A percentile compares a stretch with the other conserved stretches of the same genome.
phyloP scores from a whole-genome alignment of 257 asterid genomes.

The Paraleonurus japonicus region DNA sequence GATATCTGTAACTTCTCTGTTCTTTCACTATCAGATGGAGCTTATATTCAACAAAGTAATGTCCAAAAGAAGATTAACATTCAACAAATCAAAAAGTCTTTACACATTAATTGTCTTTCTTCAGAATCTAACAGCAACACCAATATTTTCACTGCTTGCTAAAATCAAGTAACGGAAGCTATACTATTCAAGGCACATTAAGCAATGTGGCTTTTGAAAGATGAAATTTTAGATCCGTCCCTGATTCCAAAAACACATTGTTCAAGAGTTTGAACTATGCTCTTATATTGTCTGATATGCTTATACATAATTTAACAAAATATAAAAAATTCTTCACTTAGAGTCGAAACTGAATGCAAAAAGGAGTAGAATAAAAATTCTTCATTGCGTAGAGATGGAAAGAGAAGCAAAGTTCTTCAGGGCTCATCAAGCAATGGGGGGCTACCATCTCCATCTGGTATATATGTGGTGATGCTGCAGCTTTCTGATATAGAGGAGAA shows the following conservation, averaged over 20 bases:
- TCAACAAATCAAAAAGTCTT: not conserved
- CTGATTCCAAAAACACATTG: too few species aligned
- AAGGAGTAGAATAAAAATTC: too few species aligned
- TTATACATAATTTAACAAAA: too few species aligned
- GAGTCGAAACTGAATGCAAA: too few species aligned
- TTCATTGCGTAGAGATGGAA: too few species aligned
- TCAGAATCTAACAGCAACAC: not conserved
- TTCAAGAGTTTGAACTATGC: too few species aligned
- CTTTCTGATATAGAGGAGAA: conserved; percentile 21
- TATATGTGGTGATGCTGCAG: not conserved
- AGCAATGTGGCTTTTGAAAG: too few species aligned
- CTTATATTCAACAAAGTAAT: not conserved
- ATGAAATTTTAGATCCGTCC: too few species aligned
- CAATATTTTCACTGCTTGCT: not conserved
- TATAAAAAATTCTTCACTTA: too few species aligned
- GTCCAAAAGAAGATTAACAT: not conserved
- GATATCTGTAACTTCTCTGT: not conserved
- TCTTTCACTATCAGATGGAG: not conserved
- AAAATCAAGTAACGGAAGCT: not conserved
- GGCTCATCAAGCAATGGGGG: conserved; percentile 5
- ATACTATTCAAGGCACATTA: conserved; percentile 13
- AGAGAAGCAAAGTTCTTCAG: not conserved
- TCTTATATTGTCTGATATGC: too few species aligned
- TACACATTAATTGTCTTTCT: not conserved
- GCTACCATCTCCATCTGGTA: not conserved